These are phyloP conservation scores for Aspergillus quadricinctus DNA, from an alignment of 2,329 filamentous ascomycete species.

Conservation along the genomic window DNA sequence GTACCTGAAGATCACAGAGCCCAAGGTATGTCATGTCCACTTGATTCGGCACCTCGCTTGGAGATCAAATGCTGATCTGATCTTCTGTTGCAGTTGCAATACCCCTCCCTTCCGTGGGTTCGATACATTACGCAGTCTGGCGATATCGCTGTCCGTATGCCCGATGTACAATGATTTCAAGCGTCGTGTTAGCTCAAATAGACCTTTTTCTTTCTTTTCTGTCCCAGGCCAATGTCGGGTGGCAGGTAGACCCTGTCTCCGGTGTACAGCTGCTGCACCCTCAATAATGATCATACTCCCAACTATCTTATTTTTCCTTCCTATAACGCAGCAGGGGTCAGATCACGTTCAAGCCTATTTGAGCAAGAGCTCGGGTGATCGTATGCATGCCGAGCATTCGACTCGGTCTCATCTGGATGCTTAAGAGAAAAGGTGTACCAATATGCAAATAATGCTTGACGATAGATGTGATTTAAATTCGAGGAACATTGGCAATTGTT, in stretches of 20 bases:
- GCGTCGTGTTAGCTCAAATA: slow-evolving; percentile 9
- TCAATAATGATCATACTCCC: not conserved
- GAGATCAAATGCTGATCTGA: not conserved
- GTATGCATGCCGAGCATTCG: not conserved
- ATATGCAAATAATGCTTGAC: not conserved
- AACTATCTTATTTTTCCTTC: not conserved
- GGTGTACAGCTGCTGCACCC: not conserved
- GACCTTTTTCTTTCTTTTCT: not conserved
- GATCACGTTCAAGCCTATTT: not conserved
- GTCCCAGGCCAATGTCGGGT: not conserved
- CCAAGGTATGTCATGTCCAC: slow-evolving; percentile 68
- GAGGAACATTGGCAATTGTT: not conserved
- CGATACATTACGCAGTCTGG: slow-evolving; percentile 98
- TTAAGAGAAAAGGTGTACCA: not conserved
- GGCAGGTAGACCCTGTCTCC: slow-evolving; percentile 1
- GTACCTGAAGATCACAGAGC: slow-evolving; percentile 98
- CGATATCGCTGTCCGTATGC: slow-evolving; percentile 89
- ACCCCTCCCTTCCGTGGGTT: slow-evolving; percentile 94
- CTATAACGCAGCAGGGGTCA: not conserved
- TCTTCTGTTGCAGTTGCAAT: slow-evolving; percentile 72
- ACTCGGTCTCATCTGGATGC: not conserved
- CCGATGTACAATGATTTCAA: slow-evolving; percentile 69
- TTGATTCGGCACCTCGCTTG: not conserved
- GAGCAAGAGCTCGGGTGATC: not conserved
- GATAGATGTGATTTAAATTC: not conserved